Conservation (phyloP, 2,329 filamentous ascomycete genomes). For the Colletotrichum somersetense region DNA sequence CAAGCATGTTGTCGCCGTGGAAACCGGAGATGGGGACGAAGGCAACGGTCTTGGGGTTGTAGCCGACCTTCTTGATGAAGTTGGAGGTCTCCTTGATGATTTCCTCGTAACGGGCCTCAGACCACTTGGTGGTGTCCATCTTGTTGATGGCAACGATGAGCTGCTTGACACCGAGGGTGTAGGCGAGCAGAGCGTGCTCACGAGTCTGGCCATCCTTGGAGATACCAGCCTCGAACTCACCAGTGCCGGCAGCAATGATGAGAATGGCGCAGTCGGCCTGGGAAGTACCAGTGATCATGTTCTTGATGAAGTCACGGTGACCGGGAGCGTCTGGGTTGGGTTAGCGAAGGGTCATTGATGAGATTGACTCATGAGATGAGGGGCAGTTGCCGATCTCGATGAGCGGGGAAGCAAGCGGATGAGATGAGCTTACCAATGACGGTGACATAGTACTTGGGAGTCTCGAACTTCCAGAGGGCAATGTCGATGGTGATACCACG, state of each 20-base stretch:
- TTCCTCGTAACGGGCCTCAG: conserved; percentile 94
- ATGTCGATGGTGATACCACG: conserved; percentile 99
- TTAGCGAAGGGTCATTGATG: conserved; percentile 1
- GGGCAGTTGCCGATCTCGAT: not conserved
- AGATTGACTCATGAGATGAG: not conserved
- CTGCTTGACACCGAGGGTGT: conserved; percentile 99
- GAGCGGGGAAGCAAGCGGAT: not conserved
- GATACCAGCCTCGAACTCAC: conserved; percentile 99
- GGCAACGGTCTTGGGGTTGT: conserved; percentile 98
- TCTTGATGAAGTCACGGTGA: conserved; percentile 99
- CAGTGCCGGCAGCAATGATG: conserved; percentile 99
- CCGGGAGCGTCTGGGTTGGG: conserved; percentile 83
- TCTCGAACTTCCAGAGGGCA: conserved; percentile 99
- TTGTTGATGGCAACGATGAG: conserved; percentile 99
- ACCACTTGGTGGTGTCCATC: conserved; percentile 99
- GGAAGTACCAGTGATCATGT: conserved; percentile 99
- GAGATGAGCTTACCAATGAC: conserved; percentile 81
- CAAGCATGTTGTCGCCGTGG: conserved; percentile 99
- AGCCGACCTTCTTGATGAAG: conserved; percentile 99
- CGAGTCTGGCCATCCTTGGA: conserved; percentile 99
- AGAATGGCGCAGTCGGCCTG: conserved; percentile 99
- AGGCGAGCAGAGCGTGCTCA: conserved; percentile 99
- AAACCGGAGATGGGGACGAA: conserved; percentile 99
- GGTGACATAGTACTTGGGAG: conserved; percentile 96
- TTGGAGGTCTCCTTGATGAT: conserved; percentile 99